These are phyloP conservation scores for Paramecium bursaria DNA, from an alignment of 73 alveolate species.

Conservation along the genomic window DNA sequence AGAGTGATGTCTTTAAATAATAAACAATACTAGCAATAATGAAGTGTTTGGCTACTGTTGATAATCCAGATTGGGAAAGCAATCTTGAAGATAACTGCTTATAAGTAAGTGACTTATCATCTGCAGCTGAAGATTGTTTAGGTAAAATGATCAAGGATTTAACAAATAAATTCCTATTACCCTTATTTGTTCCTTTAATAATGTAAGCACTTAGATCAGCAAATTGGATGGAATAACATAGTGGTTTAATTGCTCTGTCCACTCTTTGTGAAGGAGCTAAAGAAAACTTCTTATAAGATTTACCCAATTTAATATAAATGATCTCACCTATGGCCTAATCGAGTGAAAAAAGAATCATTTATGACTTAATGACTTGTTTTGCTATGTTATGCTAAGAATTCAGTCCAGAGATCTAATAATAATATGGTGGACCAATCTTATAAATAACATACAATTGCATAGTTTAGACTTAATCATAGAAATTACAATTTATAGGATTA, in stretches of 20 bases:
- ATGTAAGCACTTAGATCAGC: slow-evolving; percentile 59
- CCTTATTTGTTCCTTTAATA: slow-evolving; percentile 60
- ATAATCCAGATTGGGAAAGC: slow-evolving; percentile 66
- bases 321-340: slow-evolving; percentile 6
- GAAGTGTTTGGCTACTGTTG: slow-evolving; percentile 67
- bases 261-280: slow-evolving; percentile 53
- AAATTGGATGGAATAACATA: slow-evolving; percentile 49
- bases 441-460: slow-evolving; percentile 30
- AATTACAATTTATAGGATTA: slow-evolving; percentile 23
- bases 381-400: slow-evolving; percentile 45
- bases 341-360: slow-evolving; percentile 12
- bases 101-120: slow-evolving; percentile 60
- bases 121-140: slow-evolving; percentile 67
- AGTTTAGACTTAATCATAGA: slow-evolving; percentile 30
- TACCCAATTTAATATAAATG: slow-evolving; percentile 29
- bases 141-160: slow-evolving; percentile 66
- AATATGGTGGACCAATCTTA: slow-evolving; percentile 19
- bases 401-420: slow-evolving; percentile 22
- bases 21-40: slow-evolving; percentile 38
- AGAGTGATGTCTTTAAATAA: slow-evolving; percentile 56
- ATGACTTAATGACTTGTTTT: slow-evolving; percentile 45
- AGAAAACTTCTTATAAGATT: slow-evolving; percentile 56
- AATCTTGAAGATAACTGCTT: slow-evolving; percentile 66
- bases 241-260: slow-evolving; percentile 70
- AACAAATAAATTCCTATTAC: slow-evolving; percentile 52